Evolutionary conservation across 176 grass and related monocot species (phyloP).

Genomic region (Eleusine coracana): DNA sequence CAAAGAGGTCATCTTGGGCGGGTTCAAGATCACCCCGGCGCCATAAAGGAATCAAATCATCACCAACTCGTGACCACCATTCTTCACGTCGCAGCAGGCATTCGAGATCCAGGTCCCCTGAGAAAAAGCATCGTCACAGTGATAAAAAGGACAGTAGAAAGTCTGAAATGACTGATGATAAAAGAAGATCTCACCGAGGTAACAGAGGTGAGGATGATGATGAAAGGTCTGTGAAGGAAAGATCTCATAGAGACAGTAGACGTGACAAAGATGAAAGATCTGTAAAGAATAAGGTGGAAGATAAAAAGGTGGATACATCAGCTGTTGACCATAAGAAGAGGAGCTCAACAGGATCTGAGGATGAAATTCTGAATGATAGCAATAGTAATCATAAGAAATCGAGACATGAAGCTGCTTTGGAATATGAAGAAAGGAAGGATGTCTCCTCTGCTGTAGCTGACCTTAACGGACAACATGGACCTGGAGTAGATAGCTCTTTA

Average conservation of each 20-base stretch:
- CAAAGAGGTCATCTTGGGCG: slow-evolving; percentile 55
- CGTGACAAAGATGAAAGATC: slow-evolving; percentile 53
- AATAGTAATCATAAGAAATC: slow-evolving; percentile 55
- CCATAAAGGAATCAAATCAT: slow-evolving; percentile 62
- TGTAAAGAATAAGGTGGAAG: slow-evolving; percentile 57
- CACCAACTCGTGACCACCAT: slow-evolving; percentile 48
- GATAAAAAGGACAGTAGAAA: slow-evolving; percentile 63
- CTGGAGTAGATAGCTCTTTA: slow-evolving; percentile 33
- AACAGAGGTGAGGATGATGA: slow-evolving; percentile 54
- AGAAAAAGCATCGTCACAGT: slow-evolving; percentile 61
- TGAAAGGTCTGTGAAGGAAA: slow-evolving; percentile 55
- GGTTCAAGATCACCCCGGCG: slow-evolving; percentile 64
- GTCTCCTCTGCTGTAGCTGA: slow-evolving; percentile 1
- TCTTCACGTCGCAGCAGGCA: slow-evolving; percentile 52
- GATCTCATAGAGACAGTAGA: slow-evolving; percentile 52
- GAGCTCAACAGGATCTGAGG: slow-evolving; percentile 47
- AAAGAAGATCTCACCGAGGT: slow-evolving; percentile 55
- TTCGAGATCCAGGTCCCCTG: slow-evolving; percentile 85
- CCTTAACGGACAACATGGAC: slow-evolving; percentile 39
- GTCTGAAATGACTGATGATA: slow-evolving; percentile 47
- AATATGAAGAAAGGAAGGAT: slow-evolving; percentile 47
- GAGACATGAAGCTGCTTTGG: slow-evolving; percentile 38
- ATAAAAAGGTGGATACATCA: slow-evolving; percentile 45
- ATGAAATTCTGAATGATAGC: slow-evolving; percentile 56
- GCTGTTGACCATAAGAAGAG: slow-evolving; percentile 56